Evolutionary conservation across 2,329 filamentous ascomycete genomes (phyloP), one percentile per base, ranked within the genome.

Genomic region (Ambrosiella beaveri): DNA sequence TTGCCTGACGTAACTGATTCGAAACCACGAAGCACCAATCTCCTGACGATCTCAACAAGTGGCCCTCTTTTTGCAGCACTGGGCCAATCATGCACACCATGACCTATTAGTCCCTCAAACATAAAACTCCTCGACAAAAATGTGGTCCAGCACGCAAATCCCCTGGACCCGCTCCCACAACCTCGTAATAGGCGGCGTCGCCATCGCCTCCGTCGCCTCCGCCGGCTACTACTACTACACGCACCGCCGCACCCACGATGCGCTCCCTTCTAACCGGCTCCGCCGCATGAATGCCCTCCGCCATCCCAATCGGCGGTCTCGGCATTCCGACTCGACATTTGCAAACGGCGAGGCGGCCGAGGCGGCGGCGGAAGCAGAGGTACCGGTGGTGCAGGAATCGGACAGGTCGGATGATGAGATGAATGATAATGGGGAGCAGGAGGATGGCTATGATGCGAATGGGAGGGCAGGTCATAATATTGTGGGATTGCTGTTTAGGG

Each of bases 401-500:
- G 63, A 62, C 54, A 63, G 70, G 41, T 68, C 69, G 19, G 70
- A 69, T 57, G 70, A 73, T 27, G 66, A 70, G 62, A 71, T 71
- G 17, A 47, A 58, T n/a, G 37, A 66, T 68, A 52, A 65, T 62
- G 77, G 72, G 8, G 47, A 36, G 9, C 9, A 51, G 8, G 47
- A 51, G 2, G 17, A 35, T 11, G 7, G 2, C 19, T 11, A 27
- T 11, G 47, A 36, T 12, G 17, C 39, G 2, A 41, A 35, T 36
- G 8, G 6, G 6, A 27, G 61, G 59, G 78, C 73, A 39, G 87
- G 86, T 6, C 86, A 93, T 65, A 90, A 89, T 61, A 82, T 95
- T 54, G 84, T 94, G 51, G 87, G 83, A 62, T 75, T 96, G 1
- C 75, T 97, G 0, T 97, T 95, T 67, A 81, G 90, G 60, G 94